phyloP scores from a whole-genome alignment of 1,284 basidiomycete species.

The Ceratobasidium sp. region DNA sequence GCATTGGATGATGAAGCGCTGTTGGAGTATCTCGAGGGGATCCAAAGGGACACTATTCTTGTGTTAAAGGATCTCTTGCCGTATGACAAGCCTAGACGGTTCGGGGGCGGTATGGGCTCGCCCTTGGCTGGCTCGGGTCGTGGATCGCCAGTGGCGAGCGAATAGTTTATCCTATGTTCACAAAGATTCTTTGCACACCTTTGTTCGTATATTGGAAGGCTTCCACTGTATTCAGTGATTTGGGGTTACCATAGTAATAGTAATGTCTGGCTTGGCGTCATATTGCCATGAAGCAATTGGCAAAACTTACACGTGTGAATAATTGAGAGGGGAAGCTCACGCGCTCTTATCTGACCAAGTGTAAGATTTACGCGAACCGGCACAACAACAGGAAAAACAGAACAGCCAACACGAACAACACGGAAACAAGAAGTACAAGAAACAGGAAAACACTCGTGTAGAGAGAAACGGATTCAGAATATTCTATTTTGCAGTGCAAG shows the following conservation, averaged over 20 bases:
- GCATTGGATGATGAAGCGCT: conserved; percentile 74
- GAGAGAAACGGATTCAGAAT: too few species aligned
- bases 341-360: too few species aligned
- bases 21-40: conserved; percentile 67
- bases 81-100: neutral
- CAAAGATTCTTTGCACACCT: conserved; percentile 19
- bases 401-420: too few species aligned
- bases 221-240: neutral
- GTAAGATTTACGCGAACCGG: too few species aligned
- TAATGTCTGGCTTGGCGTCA: neutral
- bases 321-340: neutral
- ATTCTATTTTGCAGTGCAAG: too few species aligned
- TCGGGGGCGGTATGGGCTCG: conserved; percentile 11
- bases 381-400: too few species aligned
- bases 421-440: too few species aligned
- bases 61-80: conserved; percentile 57
- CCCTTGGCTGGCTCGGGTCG: neutral
- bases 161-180: neutral
- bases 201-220: conserved; percentile 2
- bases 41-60: conserved; percentile 74
- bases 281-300: neutral
- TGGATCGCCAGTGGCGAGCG: neutral
- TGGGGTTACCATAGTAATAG: neutral
- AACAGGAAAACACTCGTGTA: too few species aligned
- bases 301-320: conserved; percentile 15